Conservation (phyloP, 768 basidiomycete species). For the Hypholoma fasciculare region DNA sequence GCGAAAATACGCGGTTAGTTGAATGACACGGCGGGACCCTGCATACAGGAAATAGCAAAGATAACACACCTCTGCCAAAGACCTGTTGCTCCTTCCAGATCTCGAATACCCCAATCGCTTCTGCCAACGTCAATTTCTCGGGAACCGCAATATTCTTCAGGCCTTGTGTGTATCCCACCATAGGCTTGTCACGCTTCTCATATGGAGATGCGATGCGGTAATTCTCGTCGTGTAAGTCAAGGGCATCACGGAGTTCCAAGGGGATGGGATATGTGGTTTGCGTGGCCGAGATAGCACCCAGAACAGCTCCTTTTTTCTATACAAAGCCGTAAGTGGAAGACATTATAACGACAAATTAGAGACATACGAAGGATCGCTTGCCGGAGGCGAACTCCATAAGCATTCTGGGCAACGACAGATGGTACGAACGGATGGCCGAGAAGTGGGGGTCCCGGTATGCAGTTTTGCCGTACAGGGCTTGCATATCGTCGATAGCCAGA, state of each 20-base stretch:
- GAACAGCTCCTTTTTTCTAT: conserved; percentile 68
- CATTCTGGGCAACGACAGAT: conserved; percentile 76
- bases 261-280: conserved; percentile 60
- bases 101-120: conserved; percentile 77
- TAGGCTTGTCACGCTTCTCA: conserved; percentile 46
- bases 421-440: conserved; percentile 65
- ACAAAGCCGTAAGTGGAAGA: background rate
- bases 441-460: conserved; percentile 77
- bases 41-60: background rate
- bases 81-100: conserved; percentile 66
- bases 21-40: background rate
- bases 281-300: conserved; percentile 68
- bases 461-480: conserved; percentile 70
- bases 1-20: background rate
- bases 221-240: conserved; percentile 29
- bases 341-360: background rate
- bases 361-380: conserved; percentile 61
- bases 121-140: conserved; percentile 56
- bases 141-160: conserved; percentile 43
- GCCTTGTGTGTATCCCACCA: conserved; percentile 56
- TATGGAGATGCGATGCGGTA: conserved; percentile 49
- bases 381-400: conserved; percentile 82
- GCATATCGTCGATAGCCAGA: conserved; percentile 87
- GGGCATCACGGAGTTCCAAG: conserved; percentile 63
- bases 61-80: conserved; percentile 16